These are phyloP conservation scores for Phytophthora chlamydospora DNA, from an alignment of 352 stramenopile species.

Conservation along the genomic window DNA sequence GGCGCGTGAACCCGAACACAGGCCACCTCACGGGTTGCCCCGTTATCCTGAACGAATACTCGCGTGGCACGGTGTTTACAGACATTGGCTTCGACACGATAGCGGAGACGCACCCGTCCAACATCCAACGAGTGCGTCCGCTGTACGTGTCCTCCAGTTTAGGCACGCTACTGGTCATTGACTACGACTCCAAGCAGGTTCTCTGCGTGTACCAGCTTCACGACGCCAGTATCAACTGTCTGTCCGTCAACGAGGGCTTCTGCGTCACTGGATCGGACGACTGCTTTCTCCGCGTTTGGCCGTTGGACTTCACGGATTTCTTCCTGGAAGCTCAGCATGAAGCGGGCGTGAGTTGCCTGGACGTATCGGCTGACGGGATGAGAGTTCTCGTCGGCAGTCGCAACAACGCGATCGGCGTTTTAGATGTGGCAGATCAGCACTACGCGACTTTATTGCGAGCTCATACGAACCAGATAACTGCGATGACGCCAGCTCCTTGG, in stretches of 20 bases:
- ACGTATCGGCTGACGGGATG: conserved; percentile 83
- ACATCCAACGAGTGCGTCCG: conserved; percentile 57
- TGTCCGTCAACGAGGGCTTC: conserved; percentile 90
- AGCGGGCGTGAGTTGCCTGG: conserved; percentile 58
- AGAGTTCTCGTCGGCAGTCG: conserved; percentile 73
- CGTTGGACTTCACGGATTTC: conserved; percentile 92
- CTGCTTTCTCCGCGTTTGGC: conserved; percentile 90
- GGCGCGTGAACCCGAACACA: conserved; percentile 62
- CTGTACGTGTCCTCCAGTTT: conserved; percentile 82
- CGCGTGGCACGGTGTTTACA: conserved; percentile 83
- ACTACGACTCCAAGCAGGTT: conserved; percentile 85
- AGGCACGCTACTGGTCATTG: conserved; percentile 79
- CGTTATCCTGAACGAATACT: conserved; percentile 91
- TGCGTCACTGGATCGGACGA: conserved; percentile 90
- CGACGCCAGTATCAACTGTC: conserved; percentile 79
- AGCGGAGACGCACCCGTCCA: conserved; percentile 57
- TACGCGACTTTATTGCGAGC: conserved; percentile 86
- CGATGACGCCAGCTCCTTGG: conserved; percentile 41
- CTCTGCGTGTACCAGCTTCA: conserved; percentile 92
- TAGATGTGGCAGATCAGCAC: conserved; percentile 82
- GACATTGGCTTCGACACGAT: conserved; percentile 86
- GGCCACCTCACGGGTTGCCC: conserved; percentile 78
- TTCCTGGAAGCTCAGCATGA: conserved; percentile 92
- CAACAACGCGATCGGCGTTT: conserved; percentile 82
- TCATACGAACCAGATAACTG: conserved; percentile 63